Evolutionary conservation across 208 protist genomes (phyloP).

Genomic region (Leptomonas pyrrhocoris): DNA sequence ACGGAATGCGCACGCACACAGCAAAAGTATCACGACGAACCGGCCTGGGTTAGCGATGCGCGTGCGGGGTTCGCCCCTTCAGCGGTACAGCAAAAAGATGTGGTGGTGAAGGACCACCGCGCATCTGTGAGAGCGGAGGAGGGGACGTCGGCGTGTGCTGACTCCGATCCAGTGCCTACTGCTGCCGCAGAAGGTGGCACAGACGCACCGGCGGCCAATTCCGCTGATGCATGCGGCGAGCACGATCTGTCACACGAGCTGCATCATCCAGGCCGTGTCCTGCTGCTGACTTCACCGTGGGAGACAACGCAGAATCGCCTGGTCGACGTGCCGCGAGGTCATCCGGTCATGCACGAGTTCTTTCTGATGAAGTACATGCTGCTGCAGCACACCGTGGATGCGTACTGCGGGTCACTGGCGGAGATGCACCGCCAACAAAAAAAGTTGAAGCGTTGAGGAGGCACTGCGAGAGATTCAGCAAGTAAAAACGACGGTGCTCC

Average conservation of each 20-base stretch:
- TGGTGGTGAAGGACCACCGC: slow-evolving; percentile 7
- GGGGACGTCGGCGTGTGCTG: no score
- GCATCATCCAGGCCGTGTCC: slow-evolving; percentile 60
- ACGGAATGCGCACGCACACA: neutral
- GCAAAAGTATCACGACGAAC: neutral
- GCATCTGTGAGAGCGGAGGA: neutral
- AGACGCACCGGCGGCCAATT: neutral
- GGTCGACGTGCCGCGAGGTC: slow-evolving; percentile 58
- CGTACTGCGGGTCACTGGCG: slow-evolving; percentile 37
- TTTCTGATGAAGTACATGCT: slow-evolving; percentile 62
- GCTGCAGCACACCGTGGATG: slow-evolving; percentile 48
- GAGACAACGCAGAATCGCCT: slow-evolving; percentile 45
- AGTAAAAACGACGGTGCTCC: no score
- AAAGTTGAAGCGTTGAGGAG: neutral
- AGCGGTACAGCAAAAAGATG: neutral
- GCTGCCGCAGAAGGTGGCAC: neutral
- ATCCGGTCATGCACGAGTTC: slow-evolving; percentile 58
- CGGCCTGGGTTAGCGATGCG: neutral
- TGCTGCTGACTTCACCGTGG: slow-evolving; percentile 58
- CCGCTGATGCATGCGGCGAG: neutral
- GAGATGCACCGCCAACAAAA: slow-evolving; percentile 6
- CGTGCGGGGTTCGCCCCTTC: neutral
- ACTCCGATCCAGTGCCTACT: neutral
- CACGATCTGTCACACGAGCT: slow-evolving; percentile 54
- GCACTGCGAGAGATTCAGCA: no score